Percentiles rank a stretch among this genome's conserved stretches.
Evolutionary conservation across 345 rosid species (phyloP).

Genomic region (Nasturtium officinale): DNA sequence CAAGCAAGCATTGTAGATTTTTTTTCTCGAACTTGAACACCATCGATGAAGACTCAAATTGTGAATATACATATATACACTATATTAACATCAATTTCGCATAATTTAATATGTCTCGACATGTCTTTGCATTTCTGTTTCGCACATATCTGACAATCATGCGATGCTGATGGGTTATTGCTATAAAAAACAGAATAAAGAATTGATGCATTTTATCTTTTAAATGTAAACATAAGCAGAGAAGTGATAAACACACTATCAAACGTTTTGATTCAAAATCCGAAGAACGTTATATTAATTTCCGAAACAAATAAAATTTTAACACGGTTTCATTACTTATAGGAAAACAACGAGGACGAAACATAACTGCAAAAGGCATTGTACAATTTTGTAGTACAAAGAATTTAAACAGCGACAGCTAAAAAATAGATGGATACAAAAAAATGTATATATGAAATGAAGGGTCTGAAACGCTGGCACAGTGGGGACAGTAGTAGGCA

Average conservation of each 20-base stretch:
- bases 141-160: no score
- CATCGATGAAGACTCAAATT: no score
- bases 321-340: slow-evolving; percentile 1
- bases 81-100: no score
- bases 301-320: neutral
- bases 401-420: slow-evolving; percentile 25
- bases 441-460: neutral
- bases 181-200: no score
- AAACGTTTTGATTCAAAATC: neutral
- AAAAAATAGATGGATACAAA: neutral
- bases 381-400: slow-evolving; percentile 35
- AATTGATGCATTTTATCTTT: no score
- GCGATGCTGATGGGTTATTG: no score
- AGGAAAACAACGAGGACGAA: slow-evolving; percentile 18
- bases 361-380: slow-evolving; percentile 28
- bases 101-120: no score
- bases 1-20: no score
- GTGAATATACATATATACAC: no score
- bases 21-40: no score
- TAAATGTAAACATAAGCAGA: no score
- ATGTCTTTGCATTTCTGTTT: no score
- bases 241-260: neutral
- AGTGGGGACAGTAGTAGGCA: slow-evolving; percentile 29
- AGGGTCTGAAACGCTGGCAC: slow-evolving; percentile 35
- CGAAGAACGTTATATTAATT: neutral